Conservation (phyloP, 2,329 filamentous ascomycete genomes). For the Cladosporium oxysporum region DNA sequence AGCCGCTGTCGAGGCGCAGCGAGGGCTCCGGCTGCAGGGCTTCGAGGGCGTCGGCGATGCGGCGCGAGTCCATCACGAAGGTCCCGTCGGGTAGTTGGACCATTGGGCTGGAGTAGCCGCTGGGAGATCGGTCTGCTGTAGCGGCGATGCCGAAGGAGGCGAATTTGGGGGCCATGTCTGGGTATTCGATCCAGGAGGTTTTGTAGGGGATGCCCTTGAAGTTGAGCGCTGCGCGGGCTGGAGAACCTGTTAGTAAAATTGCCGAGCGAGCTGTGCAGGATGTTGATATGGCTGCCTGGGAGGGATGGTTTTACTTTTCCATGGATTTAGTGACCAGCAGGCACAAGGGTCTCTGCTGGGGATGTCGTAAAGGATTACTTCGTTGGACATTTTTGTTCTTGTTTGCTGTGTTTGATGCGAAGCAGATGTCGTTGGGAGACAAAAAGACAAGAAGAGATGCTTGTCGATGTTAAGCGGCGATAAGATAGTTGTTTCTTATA, state of each 20-base stretch:
- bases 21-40: constrained; percentile 58
- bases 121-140: constrained; percentile 41
- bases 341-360: constrained; percentile 54
- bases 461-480: not conserved
- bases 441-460: no score
- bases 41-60: constrained; percentile 63
- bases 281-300: not conserved
- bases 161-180: constrained; percentile 57
- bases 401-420: not conserved
- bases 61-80: constrained; percentile 64
- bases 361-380: constrained; percentile 63
- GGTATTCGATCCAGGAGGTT: constrained; percentile 71
- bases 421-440: not conserved
- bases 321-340: constrained; percentile 68
- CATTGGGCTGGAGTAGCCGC: constrained; percentile 58
- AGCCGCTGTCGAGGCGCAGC: constrained; percentile 58
- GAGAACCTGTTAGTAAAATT: constrained; percentile 18
- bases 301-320: constrained; percentile 59
- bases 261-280: not conserved
- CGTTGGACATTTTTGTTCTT: constrained; percentile 28
- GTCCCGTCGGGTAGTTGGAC: constrained; percentile 58
- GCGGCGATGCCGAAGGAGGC: constrained; percentile 54
- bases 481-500: not conserved
- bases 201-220: constrained; percentile 68
- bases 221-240: constrained; percentile 67